Base-by-base conservation (phyloP, 805 yeast species). In the Candida corydali region DNA sequence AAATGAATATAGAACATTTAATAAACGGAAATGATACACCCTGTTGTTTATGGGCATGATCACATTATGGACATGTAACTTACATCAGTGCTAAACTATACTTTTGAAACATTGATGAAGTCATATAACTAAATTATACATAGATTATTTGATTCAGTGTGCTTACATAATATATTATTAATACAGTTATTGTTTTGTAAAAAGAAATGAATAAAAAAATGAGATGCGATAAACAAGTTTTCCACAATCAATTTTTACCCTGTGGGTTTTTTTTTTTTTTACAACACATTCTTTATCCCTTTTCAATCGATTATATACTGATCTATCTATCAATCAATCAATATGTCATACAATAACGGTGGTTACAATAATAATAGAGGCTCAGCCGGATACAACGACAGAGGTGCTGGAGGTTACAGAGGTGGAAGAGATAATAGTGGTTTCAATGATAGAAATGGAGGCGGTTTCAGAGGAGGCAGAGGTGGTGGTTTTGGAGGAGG, bases 331-430 rank as follows among this genome's bases (percentile, higher is more conserved):
- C 17, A 11, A 18, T 17, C 36, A 25, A 14, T 19, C 24, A 33
- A 7, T 20, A 69, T 70, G 74, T 66, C 74, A 48, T 65, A 64
- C 53, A 58, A 59, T 52, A 63, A 50, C 34, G 52, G 63, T 46
- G 58, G 60, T 47, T 59, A 62, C 39, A 55, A 61, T 36, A 50
- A 54, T 23, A 38, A 47, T 43, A 40, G 44, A 34, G 50, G 49
- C 29, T 46, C 50, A 23, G 47, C 53, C 67, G 69, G 36, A 10
- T 50, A 51, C 41, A 53, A 65, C 30, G 61, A 67, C n/a, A 53
- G 30, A 14, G 29, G 24, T 5, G 8, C 25, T n/a, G 30, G 36
- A 26, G 36, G 30, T 14, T 32, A 17, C 22, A 48, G 53, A 29
- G 51, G 51, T 29, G 51, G 52, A 5, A 26, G 28, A 14, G 28